Conservation (phyloP, 805 yeast species). For the Blastobotrys peoriensis region DNA sequence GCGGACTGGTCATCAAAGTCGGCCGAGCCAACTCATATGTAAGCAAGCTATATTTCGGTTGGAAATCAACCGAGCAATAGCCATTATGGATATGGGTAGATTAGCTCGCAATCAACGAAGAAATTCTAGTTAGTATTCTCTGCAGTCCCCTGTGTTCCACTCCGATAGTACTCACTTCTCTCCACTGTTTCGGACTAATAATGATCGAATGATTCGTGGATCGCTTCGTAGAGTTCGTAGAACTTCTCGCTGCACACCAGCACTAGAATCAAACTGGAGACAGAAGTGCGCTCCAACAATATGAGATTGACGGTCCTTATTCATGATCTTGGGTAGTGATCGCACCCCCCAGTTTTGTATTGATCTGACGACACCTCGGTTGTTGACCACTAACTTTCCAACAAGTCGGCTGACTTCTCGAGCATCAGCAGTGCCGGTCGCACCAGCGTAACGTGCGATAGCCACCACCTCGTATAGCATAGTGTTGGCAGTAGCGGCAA, state of each 20-base stretch:
- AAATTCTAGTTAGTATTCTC: background rate
- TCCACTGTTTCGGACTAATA: conserved; percentile 47
- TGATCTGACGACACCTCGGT: conserved; percentile 90
- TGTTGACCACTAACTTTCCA: conserved; percentile 74
- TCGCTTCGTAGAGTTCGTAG: conserved; percentile 74
- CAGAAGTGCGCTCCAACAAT: conserved; percentile 86
- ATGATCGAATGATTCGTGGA: conserved; percentile 83
- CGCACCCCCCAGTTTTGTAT: conserved; percentile 73
- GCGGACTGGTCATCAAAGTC: too few relatives aligned
- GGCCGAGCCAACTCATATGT: too few relatives aligned
- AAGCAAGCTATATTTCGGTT: too few relatives aligned
- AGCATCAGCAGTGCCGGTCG: conserved; percentile 52
- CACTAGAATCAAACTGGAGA: conserved; percentile 79
- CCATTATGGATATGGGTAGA: background rate
- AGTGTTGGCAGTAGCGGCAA: too few relatives aligned
- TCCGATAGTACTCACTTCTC: conserved; percentile 9
- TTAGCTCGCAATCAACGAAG: background rate
- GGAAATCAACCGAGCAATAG: background rate
- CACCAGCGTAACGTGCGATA: conserved; percentile 69
- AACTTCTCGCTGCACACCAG: conserved; percentile 82
- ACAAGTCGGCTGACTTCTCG: conserved; percentile 61
- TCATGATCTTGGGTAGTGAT: conserved; percentile 72
- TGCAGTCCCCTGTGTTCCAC: background rate
- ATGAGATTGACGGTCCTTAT: conserved; percentile 81
- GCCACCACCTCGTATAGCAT: conserved; percentile 92